A percentile compares a stretch with the other conserved stretches of the same genome.
phyloP scores from a whole-genome alignment of 768 basidiomycete species.

The Psilocybe subaeruginosa region DNA sequence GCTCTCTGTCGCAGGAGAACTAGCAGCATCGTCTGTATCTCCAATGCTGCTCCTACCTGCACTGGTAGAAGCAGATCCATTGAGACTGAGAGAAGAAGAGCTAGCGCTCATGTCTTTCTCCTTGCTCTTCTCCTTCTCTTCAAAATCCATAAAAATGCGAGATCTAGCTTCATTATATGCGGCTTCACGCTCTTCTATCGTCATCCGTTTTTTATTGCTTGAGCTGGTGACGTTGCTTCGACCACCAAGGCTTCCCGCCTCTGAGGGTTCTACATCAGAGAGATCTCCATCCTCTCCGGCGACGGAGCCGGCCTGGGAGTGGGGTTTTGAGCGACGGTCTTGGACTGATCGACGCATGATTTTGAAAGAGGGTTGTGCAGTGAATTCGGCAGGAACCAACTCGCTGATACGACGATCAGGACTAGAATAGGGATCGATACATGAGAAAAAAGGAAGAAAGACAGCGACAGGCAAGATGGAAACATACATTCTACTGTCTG shows the following conservation, averaged over 20 bases:
- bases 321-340: conserved; percentile 59
- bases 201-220: conserved; percentile 70
- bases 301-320: conserved; percentile 75
- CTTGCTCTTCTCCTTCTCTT: conserved; percentile 73
- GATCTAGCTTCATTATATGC: conserved; percentile 89
- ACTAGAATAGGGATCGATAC: conserved; percentile 38
- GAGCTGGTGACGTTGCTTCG: conserved; percentile 65
- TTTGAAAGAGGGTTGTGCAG: conserved; percentile 79
- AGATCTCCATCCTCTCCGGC: conserved; percentile 76
- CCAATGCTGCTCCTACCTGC: conserved; percentile 60
- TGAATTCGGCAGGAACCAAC: conserved; percentile 74
- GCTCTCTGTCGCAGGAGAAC: conserved; percentile 79
- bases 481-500: conserved; percentile 79
- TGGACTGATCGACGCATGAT: conserved; percentile 75
- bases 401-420: conserved; percentile 73
- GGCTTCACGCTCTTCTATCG: conserved; percentile 84
- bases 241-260: conserved; percentile 75
- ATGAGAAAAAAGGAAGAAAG: conserved; percentile 20
- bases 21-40: conserved; percentile 69
- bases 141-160: conserved; percentile 84
- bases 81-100: conserved; percentile 74
- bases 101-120: conserved; percentile 77
- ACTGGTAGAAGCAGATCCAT: conserved; percentile 62
- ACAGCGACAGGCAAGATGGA: conserved; percentile 12
- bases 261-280: conserved; percentile 81